A percentile compares a stretch with the other conserved stretches of the same genome.
These are phyloP conservation scores for Dichotomopilus funicola DNA, from an alignment of 2,329 filamentous ascomycete species.

Conservation along the genomic window DNA sequence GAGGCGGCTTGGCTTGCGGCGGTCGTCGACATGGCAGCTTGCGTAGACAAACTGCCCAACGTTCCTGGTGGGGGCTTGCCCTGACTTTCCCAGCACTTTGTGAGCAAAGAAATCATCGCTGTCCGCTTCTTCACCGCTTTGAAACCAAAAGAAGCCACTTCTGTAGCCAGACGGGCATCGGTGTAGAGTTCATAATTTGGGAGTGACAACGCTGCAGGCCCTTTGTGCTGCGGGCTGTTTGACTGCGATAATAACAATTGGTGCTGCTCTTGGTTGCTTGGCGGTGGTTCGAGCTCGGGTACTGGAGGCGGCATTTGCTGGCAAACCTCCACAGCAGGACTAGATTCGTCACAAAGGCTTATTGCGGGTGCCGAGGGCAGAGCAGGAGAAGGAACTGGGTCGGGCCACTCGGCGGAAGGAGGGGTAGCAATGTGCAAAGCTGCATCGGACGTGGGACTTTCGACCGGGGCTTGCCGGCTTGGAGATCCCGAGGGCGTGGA, in stretches of 20 bases:
- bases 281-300: constrained; percentile 23
- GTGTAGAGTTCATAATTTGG: constrained; percentile 58
- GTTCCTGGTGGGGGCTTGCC: constrained; percentile 23
- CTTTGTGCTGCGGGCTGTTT: constrained; percentile 8
- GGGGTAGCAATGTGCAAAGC: background rate
- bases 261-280: constrained; percentile 30
- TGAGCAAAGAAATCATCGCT: constrained; percentile 62
- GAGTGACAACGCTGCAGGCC: constrained; percentile 17
- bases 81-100: constrained; percentile 65
- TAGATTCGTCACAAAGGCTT: background rate
- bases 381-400: background rate
- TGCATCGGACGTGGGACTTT: constrained; percentile 15
- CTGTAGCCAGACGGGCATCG: constrained; percentile 54
- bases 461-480: background rate
- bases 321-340: background rate
- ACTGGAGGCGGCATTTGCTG: background rate
- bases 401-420: background rate
- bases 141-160: constrained; percentile 62
- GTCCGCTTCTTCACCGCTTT: constrained; percentile 62
- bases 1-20: constrained; percentile 6
- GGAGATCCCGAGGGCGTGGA: no score
- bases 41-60: constrained; percentile 3
- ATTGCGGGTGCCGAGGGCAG: background rate
- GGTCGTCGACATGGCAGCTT: constrained; percentile 18
- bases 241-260: constrained; percentile 23